A percentile compares a stretch with the other conserved stretches of the same genome.
Evolutionary conservation across 23 red algal genomes (phyloP).

Genomic region (Chondrus crispus): DNA sequence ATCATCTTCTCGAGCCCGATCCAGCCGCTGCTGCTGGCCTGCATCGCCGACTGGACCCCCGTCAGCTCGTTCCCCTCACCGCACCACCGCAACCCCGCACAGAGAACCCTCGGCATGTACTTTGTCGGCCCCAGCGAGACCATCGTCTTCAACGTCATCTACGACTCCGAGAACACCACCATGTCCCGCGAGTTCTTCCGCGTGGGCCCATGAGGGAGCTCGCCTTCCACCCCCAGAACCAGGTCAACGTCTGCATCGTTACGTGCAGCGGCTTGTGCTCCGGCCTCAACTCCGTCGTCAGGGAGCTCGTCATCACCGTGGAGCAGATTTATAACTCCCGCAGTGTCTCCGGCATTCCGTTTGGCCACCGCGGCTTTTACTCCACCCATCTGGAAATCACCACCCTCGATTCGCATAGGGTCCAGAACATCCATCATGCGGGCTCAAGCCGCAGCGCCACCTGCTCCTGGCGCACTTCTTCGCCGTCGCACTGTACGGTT

Average conservation of each 20-base stretch:
- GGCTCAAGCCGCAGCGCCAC: constrained; percentile 72
- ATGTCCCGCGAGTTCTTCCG: constrained; percentile 78
- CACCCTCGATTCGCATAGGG: constrained; percentile 40
- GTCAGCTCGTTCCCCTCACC: constrained; percentile 83
- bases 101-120: constrained; percentile 61
- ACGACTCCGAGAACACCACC: constrained; percentile 58
- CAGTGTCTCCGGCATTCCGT: constrained; percentile 71
- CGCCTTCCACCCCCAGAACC: constrained; percentile 66
- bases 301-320: constrained; percentile 80
- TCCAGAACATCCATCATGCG: constrained; percentile 85
- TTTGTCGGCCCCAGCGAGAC: constrained; percentile 86
- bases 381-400: constrained; percentile 40
- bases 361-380: constrained; percentile 92
- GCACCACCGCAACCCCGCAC: constrained; percentile 51
- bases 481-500: constrained; percentile 87
- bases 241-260: constrained; percentile 82
- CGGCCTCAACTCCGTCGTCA: constrained; percentile 87
- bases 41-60: constrained; percentile 57
- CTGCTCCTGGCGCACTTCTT: constrained; percentile 95
- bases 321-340: constrained; percentile 67
- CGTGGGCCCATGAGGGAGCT: constrained; percentile 64
- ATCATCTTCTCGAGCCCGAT: constrained; percentile 24
- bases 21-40: background rate
- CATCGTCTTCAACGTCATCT: constrained; percentile 87
- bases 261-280: constrained; percentile 92